Evolutionary conservation across 345 rosid species (phyloP).

Genomic region (Lepidium didymum): DNA sequence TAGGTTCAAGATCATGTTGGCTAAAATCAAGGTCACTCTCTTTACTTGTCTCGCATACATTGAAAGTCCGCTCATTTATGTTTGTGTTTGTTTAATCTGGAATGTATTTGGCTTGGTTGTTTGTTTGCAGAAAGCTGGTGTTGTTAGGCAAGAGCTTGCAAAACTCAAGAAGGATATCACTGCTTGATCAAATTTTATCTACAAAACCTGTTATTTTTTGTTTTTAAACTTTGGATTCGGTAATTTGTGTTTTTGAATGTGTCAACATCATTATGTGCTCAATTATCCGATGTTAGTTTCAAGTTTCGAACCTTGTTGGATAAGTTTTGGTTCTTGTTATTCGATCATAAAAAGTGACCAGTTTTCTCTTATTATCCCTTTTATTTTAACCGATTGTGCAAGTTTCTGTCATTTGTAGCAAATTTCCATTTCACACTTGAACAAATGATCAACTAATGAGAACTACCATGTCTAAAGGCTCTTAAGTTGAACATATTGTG

Average conservation of each 20-base stretch:
- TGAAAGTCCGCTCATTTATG: background rate
- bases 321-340: background rate
- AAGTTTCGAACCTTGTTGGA: background rate
- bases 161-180: constrained; percentile 45
- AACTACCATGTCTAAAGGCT: too few species aligned
- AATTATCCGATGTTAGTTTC: constrained; percentile 4
- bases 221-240: background rate
- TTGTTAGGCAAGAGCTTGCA: constrained; percentile 49
- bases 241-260: constrained; percentile 6
- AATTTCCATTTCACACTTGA: too few species aligned
- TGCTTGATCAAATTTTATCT: constrained; percentile 10
- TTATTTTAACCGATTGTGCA: background rate
- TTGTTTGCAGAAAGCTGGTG: constrained; percentile 40
- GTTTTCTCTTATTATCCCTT: background rate
- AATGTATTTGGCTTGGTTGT: background rate
- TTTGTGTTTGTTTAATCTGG: background rate
- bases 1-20: constrained; percentile 80
- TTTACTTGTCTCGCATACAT: background rate
- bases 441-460: too few species aligned
- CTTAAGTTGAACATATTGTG: too few species aligned
- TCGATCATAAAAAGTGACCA: background rate
- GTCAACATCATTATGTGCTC: background rate
- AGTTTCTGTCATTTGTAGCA: background rate
- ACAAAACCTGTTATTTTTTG: background rate
- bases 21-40: constrained; percentile 57